Base-by-base conservation (phyloP, 306 rosid species). In the Trifolium repens region DNA sequence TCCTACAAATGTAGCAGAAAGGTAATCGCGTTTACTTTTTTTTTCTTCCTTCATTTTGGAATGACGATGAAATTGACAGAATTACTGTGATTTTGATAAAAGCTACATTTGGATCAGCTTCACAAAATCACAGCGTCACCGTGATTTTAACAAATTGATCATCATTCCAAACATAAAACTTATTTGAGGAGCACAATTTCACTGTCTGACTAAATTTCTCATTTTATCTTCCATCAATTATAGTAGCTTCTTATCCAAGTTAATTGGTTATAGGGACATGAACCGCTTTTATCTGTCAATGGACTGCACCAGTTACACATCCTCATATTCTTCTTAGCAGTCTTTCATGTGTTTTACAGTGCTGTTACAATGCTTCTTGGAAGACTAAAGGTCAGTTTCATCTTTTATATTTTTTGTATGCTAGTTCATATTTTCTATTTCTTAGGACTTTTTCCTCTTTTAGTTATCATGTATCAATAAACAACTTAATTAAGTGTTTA, bases 281-380 rank as follows among this genome's bases (percentile, higher is more conserved):
- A 81, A 55, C 94, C 97, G 3, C 92, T 96, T 72, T 67, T 96
- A 74, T 88, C 99, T 19, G 74, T 73, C 39, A 78, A 89, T 26
- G 99, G 94, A 73, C 76, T 96, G 90, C 99, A 96, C 85, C 96
- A 96, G 75, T 77, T 96, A 71, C 99, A 96, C 89, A 88, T 96
- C 61, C 93, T 96, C 71, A 84, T 96, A 57, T 96, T 96, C 90
- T 92, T 96, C 88, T 80, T 96, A 73, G 99, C 99, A 15, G 71
- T 87, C 44, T 76, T 96, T 82, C 99, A 96, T 42, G 98, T 96
- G 76, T 26, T 87, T 61, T 96, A 88, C 80, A 96, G 96, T 79
- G 91, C 89, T 67, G 63, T 92, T 85, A 92, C 96, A 71, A 96
- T 96, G 99, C 83, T 92, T 81, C 99, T 96, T 61, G 99, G 99